These are phyloP conservation scores for Jaapia argillacea DNA, from an alignment of 768 basidiomycete genomes.

Conservation along the genomic window DNA sequence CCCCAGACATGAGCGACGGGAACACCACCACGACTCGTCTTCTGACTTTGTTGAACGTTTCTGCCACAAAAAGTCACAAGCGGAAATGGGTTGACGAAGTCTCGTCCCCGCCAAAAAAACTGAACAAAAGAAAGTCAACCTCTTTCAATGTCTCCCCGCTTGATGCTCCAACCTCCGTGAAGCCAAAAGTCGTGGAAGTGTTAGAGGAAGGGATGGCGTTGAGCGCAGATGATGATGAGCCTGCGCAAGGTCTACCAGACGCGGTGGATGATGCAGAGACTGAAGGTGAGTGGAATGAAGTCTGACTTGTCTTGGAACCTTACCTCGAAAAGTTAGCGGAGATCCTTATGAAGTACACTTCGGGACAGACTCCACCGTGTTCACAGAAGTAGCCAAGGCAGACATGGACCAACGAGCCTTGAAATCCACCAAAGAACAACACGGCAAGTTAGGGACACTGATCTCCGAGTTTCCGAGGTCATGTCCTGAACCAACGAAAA, in stretches of 20 bases:
- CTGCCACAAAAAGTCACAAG: conserved; percentile 60
- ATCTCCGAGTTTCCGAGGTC: too few species aligned
- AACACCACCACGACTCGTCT: conserved; percentile 67
- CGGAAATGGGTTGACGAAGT: conserved; percentile 31
- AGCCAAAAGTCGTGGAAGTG: conserved; percentile 1
- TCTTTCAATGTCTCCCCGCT: conserved; percentile 14
- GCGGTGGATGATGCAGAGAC: conserved; percentile 9
- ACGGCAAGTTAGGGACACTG: too few species aligned
- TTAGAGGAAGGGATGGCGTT: conserved; percentile 8
- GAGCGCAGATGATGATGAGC: conserved; percentile 4
- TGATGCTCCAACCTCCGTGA: background rate
- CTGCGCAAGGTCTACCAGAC: background rate
- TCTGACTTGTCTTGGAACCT: too few species aligned
- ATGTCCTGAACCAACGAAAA: too few species aligned
- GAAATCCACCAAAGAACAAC: conserved; percentile 35
- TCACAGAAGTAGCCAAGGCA: conserved; percentile 38
- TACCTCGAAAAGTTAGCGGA: conserved; percentile 12
- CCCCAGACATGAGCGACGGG: conserved; percentile 18
- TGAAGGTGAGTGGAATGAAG: conserved; percentile 11
- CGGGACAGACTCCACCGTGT: conserved; percentile 41
- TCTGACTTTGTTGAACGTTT: conserved; percentile 83
- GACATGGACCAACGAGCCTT: conserved; percentile 49
- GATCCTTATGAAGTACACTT: conserved; percentile 71
- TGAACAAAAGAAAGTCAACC: conserved; percentile 55
- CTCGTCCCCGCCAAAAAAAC: conserved; percentile 40